Evolutionary conservation across 2,329 filamentous ascomycete species (phyloP), one percentile per base, ranked within the genome.

Genomic region (Fusarium stilboides): DNA sequence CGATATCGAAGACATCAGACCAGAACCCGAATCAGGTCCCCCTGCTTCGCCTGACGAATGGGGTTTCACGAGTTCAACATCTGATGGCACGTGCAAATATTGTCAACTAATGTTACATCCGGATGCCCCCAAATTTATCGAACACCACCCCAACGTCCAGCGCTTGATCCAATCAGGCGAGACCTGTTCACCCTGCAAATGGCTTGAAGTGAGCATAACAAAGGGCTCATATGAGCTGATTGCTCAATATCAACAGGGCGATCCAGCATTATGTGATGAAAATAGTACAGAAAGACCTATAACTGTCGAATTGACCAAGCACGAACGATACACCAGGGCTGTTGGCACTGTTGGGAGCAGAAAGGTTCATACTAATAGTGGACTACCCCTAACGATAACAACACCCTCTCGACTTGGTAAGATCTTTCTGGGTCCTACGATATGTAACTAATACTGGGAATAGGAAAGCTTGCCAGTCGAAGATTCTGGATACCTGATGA

Each of bases 11-110:
- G 36, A 62, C 10, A 24, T 62, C 1, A 40, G 59, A 4, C 42
- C 59, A 1, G 19, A 19, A 0, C 57, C 59, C 0, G 28, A 42
- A 1, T 6, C n/a, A 2, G 14, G 26, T 0, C 22, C 33, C 1
- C 8, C 59, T 0, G 24, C 8, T 1, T 19, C 1, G 8, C 59
- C 59, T 2, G 57, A 62, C 7, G 46, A 43, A 1, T 55, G 59
- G 47, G 57, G 57, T 2, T 62, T 62, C 4, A 62, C 19, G 5
- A 37, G 19, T 4, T 12, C 47, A 3, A 62, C 42, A 6, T 9
- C 36, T 6, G 59, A 47, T 2, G 59, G 57, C 1, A 19, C 62
- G 5, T 62, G 59, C 31, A 62, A 62, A 45, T 55, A 55, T 12
- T 62, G 59, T 0, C 57, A 62, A 8, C 47, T 62, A 1, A 42